Evolutionary conservation across 768 basidiomycete species (phyloP).

Genomic region (Pleurotus citrinopileatus): DNA sequence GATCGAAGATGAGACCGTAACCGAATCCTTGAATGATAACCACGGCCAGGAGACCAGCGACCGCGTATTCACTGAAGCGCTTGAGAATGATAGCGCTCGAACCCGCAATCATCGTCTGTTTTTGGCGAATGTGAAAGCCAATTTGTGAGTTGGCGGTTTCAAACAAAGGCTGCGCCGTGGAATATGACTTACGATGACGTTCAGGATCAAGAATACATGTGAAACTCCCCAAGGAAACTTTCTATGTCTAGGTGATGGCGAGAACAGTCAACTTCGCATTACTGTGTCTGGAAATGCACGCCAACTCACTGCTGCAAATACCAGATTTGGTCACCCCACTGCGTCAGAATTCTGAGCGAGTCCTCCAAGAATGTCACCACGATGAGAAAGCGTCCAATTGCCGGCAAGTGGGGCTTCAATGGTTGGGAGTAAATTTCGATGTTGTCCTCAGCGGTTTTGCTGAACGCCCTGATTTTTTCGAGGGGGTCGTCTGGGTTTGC

Average conservation of each 20-base stretch:
- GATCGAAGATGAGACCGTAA: conserved; percentile 98
- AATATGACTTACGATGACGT: conserved; percentile 73
- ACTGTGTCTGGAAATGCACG: background rate
- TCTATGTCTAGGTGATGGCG: conserved; percentile 65
- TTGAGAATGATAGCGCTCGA: conserved; percentile 87
- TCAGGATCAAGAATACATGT: conserved; percentile 87
- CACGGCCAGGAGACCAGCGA: conserved; percentile 85
- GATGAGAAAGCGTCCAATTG: conserved; percentile 94
- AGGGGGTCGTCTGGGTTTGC: conserved; percentile 81
- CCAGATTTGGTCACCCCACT: conserved; percentile 98
- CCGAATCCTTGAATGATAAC: conserved; percentile 96
- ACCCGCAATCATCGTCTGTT: conserved; percentile 89
- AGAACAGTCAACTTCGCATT: conserved; percentile 12
- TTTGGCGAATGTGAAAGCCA: too few species aligned
- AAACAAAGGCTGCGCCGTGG: conserved; percentile 2
- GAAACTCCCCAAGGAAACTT: conserved; percentile 95
- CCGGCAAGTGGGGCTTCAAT: conserved; percentile 89
- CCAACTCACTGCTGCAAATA: conserved; percentile 87
- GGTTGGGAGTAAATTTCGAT: conserved; percentile 93
- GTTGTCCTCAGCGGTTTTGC: conserved; percentile 83
- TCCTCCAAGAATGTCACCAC: conserved; percentile 99
- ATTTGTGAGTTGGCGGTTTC: conserved; percentile 3
- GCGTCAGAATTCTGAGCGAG: conserved; percentile 87
- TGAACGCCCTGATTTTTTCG: conserved; percentile 69
- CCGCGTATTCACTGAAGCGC: conserved; percentile 84